phyloP scores from a whole-genome alignment of 768 basidiomycete species.

The Lactarius hatsudake region DNA sequence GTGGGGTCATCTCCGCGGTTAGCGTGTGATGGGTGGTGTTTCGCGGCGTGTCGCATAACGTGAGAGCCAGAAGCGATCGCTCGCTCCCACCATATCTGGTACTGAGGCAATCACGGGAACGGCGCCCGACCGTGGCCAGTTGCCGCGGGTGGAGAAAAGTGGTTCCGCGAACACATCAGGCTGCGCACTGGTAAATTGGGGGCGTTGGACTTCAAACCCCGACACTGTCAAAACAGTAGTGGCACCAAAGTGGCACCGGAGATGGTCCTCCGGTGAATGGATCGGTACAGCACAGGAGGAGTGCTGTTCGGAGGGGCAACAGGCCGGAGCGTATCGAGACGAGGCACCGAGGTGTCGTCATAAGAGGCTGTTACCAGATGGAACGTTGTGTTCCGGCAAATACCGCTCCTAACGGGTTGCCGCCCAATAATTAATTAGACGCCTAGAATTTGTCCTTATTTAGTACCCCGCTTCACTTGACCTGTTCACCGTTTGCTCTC shows the following conservation, averaged over 20 bases:
- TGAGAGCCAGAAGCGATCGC: background rate
- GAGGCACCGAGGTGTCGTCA: background rate
- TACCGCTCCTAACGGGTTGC: background rate
- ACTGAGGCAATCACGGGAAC: background rate
- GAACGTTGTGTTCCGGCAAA: background rate
- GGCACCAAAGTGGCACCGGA: no score
- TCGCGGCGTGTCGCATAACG: background rate
- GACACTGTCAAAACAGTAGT: background rate
- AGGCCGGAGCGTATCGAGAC: background rate
- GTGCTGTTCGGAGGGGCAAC: no score
- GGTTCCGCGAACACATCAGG: background rate
- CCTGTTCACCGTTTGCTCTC: background rate
- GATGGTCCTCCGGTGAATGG: background rate
- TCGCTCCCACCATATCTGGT: background rate
- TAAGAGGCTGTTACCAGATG: background rate
- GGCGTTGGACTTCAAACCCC: background rate
- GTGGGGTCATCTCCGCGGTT: background rate
- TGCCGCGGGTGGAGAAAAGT: background rate
- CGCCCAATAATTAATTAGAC: background rate
- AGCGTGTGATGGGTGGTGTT: background rate
- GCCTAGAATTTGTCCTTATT: background rate
- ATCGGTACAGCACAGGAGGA: background rate
- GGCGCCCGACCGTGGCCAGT: background rate
- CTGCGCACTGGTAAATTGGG: background rate
- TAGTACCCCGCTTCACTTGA: background rate